A percentile compares a stretch with the other conserved stretches of the same genome.
Evolutionary conservation across 2,329 filamentous ascomycete species (phyloP).

Genomic region (Penicillium griseofulvum): DNA sequence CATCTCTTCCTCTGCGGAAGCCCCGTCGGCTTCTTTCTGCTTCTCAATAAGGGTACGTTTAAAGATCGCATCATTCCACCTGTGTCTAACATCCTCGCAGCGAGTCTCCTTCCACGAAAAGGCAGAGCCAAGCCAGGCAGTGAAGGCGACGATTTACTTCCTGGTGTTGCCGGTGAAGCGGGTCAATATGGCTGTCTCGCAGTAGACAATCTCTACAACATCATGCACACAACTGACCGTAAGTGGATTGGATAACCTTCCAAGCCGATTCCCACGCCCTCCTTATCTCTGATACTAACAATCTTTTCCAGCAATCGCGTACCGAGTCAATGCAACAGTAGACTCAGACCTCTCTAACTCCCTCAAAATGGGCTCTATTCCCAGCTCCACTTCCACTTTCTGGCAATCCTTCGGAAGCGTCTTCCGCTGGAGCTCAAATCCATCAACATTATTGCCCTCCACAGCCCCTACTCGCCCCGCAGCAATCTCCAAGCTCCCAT

Average conservation of each 20-base stretch:
- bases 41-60: conserved; percentile 65
- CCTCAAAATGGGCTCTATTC: conserved; percentile 75
- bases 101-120: conserved; percentile 69
- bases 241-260: conserved; percentile 15
- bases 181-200: conserved; percentile 86
- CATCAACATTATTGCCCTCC: conserved; percentile 56
- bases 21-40: conserved; percentile 86
- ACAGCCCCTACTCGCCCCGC: conserved; percentile 62
- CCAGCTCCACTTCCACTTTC: conserved; percentile 66
- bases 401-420: conserved; percentile 63
- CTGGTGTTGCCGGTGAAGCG: conserved; percentile 69
- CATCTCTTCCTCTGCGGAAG: conserved; percentile 89
- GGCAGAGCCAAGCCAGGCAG: conserved; percentile 73
- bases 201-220: conserved; percentile 94
- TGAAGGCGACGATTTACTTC: conserved; percentile 59
- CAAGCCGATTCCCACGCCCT: background rate
- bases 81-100: conserved; percentile 33
- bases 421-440: conserved; percentile 55
- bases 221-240: conserved; percentile 71
- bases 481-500: conserved; percentile 58
- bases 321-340: conserved; percentile 85
- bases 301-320: conserved; percentile 66
- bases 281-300: conserved; percentile 49
- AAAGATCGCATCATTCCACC: background rate
- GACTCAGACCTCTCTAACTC: conserved; percentile 75